Base-by-base conservation (phyloP, 2,329 filamentous ascomycete species). In the Arachnopeziza araneosa region DNA sequence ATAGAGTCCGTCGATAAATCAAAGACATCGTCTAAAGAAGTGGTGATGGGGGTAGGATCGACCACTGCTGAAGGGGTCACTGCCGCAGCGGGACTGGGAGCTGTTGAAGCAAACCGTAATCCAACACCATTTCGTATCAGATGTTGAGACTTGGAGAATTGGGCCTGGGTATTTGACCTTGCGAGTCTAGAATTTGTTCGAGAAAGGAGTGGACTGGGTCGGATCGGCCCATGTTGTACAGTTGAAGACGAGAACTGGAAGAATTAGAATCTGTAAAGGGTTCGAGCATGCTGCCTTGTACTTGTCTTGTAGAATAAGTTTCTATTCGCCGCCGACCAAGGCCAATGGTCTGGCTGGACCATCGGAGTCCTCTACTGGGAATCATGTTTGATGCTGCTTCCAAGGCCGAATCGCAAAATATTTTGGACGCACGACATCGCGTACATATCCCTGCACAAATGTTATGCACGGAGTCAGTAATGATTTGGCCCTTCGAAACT, bases 321-420 rank as follows among this genome's bases (percentile, higher is more conserved):
- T 69, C 75, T 71, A 68, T 77, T 68, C 68, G 66, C 64, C 68
- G 61, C 58, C 69, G 66, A 61, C 66, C 63, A 63, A 68, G 61
- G 17, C 74, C 75, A 65, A 78, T 71, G 64, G 77, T 74, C 57
- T 77, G 75, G 69, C 73, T 72, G 60, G 78, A 75, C 73, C 76
- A 78, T 63, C 78, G 74, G 58, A 84, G 68, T 66, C 80, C 79
- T 78, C 78, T 78, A 66, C 80, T 79, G 70, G 80, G 79, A 70
- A 85, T 75, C 83, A 86, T 86, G 67, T 69, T 70, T 62, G 23
- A 55, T 64, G 60, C 58, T 60, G 64, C 58, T 52, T 59, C 56
- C 12, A 44, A 44, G 54, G 59, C 26, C 57, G 55, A 51, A 56
- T 66, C 63, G 60, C 63, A 66, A 71, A 72, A 71, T 69, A 68